phyloP scores from a whole-genome alignment of 2,329 filamentous ascomycete genomes.

The Clonostachys chloroleuca region DNA sequence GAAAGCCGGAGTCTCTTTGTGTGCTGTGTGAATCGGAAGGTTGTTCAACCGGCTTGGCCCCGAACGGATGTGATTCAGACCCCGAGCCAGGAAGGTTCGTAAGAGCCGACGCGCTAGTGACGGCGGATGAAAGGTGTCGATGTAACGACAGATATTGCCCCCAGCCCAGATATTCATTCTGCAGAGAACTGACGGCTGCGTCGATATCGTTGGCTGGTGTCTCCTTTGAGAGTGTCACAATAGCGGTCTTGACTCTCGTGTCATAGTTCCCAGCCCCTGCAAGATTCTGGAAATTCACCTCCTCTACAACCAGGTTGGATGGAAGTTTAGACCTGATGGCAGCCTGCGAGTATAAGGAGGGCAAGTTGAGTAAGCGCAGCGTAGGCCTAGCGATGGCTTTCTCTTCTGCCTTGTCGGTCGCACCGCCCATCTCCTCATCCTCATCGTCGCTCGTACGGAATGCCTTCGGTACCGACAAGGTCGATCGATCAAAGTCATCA shows the following conservation, averaged over 20 bases:
- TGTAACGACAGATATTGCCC: slow-evolving; percentile 80
- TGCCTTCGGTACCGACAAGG: slow-evolving; percentile 60
- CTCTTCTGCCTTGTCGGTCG: slow-evolving; percentile 42
- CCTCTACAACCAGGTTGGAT: slow-evolving; percentile 61
- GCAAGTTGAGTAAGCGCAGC: slow-evolving; percentile 55
- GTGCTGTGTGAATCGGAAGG: slow-evolving; percentile 23
- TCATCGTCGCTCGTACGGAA: slow-evolving; percentile 67
- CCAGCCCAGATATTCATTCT: slow-evolving; percentile 81
- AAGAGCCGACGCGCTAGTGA: slow-evolving; percentile 37
- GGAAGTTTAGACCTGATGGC: slow-evolving; percentile 57
- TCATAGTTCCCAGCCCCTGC: slow-evolving; percentile 49
- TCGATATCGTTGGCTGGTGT: slow-evolving; percentile 84
- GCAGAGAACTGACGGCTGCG: slow-evolving; percentile 68
- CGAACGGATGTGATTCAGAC: slow-evolving; percentile 63
- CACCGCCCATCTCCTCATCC: slow-evolving; percentile 45
- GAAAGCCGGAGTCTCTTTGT: slow-evolving; percentile 36
- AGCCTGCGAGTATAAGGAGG: slow-evolving; percentile 54
- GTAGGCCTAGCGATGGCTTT: slow-evolving; percentile 60
- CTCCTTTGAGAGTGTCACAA: slow-evolving; percentile 76
- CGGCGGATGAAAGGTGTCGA: slow-evolving; percentile 75
- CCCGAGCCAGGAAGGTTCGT: slow-evolving; percentile 12
- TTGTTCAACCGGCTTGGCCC: slow-evolving; percentile 63
- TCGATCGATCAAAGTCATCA: slow-evolving; percentile 10
- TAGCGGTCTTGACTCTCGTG: slow-evolving; percentile 69
- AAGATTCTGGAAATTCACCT: slow-evolving; percentile 65